Evolutionary conservation across 2,329 filamentous ascomycete genomes (phyloP), one percentile per base, ranked within the genome.

Genomic region (Geoglossum cookeanum): DNA sequence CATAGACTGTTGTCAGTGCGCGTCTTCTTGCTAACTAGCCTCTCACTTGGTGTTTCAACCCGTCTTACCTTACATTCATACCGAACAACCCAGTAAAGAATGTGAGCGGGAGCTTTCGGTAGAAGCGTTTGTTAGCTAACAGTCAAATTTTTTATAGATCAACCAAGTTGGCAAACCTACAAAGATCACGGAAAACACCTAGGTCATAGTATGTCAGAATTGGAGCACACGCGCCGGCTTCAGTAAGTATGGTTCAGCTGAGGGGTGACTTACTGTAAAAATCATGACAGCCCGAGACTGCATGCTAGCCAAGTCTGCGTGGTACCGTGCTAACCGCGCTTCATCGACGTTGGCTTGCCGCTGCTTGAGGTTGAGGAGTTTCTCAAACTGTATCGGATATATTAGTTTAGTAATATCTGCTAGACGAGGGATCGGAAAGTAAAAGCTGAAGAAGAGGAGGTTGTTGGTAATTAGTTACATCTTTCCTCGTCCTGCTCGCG

Each of bases 51-150:
- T 37, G 1, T 37, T 11, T 37, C 33, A 3, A 11, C 33, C 11
- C 7, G 1, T 37, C 11, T 37, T 37, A 37, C 22, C 47, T 49
- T 3, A 29, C 79, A 62, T 84, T 83, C 74, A 83, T 83, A 56
- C 80, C 79, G 57, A 83, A 83, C 0, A 84, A 64, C 2, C 78
- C 76, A 0, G 80, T 83, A 65, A 84, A 83, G 68, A 84, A 83
- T 17, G 77, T 79, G 4, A 83, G 65, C 0, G 80, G 80, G 81
- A 83, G 22, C 68, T 70, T 37, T 4, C 1, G 13, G 11, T 49
- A 30, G 3, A 49, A 49, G 29, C 6, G 11, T 7, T 37, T 49
- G 11, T 29, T 30, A 49, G 22, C 11, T 29, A 29, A 27, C 13
- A 6, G 3, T 49, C 22, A 9, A 22, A 6, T 11, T 29, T 49